phyloP scores from a whole-genome alignment of 2,329 filamentous ascomycete genomes.

The Fonsecaea monophora region DNA sequence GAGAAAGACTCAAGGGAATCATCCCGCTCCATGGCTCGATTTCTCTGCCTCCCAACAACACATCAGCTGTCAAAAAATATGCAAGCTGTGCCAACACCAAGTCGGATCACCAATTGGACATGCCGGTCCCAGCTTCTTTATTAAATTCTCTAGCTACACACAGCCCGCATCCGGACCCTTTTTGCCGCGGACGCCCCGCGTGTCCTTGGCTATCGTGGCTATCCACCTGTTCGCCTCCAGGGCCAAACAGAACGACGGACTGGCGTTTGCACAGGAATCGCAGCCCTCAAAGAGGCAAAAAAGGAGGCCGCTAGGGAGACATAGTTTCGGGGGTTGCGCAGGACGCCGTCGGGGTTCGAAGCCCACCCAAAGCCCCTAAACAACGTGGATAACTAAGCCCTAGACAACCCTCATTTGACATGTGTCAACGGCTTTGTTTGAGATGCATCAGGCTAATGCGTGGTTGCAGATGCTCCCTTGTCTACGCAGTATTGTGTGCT shows the following conservation, averaged over 20 bases:
- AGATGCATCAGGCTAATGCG: not conserved
- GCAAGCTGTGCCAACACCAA: not conserved
- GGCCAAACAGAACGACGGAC: not conserved
- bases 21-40: not conserved
- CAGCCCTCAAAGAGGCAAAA: not conserved
- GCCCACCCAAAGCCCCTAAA: no score
- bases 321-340: not conserved
- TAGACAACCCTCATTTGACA: not conserved
- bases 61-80: not conserved
- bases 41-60: slow-evolving; percentile 6
- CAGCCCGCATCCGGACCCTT: not conserved
- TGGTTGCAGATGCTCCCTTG: not conserved
- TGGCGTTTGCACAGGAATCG: not conserved
- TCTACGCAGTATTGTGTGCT: not conserved
- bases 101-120: not conserved
- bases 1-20: not conserved
- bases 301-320: not conserved
- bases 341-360: not conserved
- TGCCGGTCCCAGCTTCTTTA: not conserved
- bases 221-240: not conserved
- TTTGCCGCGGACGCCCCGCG: not conserved
- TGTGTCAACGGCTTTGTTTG: not conserved
- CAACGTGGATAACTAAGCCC: not conserved
- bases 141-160: not conserved
- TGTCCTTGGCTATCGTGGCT: not conserved